These are phyloP conservation scores for Papiliotrema fonsecae DNA, from an alignment of 1,284 basidiomycete species.

Conservation along the genomic window DNA sequence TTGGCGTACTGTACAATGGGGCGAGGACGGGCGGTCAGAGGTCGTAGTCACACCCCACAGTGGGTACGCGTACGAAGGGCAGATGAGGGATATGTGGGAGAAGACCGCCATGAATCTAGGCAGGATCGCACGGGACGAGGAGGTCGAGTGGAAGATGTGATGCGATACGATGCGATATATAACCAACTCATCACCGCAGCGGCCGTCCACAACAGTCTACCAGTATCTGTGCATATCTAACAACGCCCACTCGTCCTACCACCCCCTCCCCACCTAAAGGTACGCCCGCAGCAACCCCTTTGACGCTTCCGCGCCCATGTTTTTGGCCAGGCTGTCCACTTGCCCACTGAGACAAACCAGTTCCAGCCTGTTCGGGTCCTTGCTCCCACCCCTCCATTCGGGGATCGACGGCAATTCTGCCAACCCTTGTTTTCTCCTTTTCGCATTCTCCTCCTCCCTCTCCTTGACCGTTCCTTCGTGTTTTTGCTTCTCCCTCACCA, in stretches of 20 bases:
- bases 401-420: conserved; percentile 81
- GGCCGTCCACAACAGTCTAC: neutral
- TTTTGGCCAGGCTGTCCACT: conserved; percentile 76
- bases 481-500: conserved; percentile 77
- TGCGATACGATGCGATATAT: neutral
- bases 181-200: neutral
- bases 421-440: conserved; percentile 75
- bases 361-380: conserved; percentile 85
- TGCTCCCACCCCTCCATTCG: conserved; percentile 74
- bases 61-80: conserved; percentile 49
- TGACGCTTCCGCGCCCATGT: conserved; percentile 65
- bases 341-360: conserved; percentile 81
- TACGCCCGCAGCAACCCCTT: conserved; percentile 48
- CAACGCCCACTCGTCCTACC: no score
- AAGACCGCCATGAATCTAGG: conserved; percentile 19
- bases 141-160: neutral
- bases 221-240: no score
- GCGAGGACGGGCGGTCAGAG: conserved; percentile 41
- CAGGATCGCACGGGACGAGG: conserved; percentile 12
- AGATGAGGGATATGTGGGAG: conserved; percentile 22
- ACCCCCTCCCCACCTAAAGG: conserved; percentile 17
- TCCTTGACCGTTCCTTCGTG: conserved; percentile 77
- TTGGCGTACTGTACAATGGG: conserved; percentile 50
- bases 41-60: conserved; percentile 56
- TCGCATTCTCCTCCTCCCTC: conserved; percentile 83